These are phyloP conservation scores for Ceratobasidium sp. DNA, from an alignment of 1,284 basidiomycete genomes.

Conservation along the genomic window DNA sequence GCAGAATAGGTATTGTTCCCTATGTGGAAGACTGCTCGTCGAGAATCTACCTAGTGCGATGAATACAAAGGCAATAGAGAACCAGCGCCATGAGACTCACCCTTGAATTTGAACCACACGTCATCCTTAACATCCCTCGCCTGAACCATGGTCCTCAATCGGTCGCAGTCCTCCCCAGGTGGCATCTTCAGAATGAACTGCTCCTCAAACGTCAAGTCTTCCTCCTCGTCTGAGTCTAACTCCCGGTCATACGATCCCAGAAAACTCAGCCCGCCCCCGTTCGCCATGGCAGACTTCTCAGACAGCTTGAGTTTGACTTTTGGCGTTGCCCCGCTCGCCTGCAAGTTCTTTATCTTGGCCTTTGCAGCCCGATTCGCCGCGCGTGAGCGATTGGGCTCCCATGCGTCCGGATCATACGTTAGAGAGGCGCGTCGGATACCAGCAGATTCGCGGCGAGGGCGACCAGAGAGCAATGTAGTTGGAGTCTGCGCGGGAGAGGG, in stretches of 20 bases:
- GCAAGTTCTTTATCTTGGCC: slow-evolving; percentile 50
- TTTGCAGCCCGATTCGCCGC: slow-evolving; percentile 50
- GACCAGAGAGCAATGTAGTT: slow-evolving; percentile 40
- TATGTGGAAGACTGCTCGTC: slow-evolving; percentile 91
- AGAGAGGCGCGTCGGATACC: slow-evolving; percentile 41
- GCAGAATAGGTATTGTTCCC: slow-evolving; percentile 86
- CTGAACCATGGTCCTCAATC: slow-evolving; percentile 83
- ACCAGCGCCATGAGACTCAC: slow-evolving; percentile 60
- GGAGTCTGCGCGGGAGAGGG: slow-evolving; percentile 39
- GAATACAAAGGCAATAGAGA: neutral
- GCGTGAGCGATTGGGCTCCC: slow-evolving; percentile 41
- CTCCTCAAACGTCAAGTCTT: slow-evolving; percentile 91
- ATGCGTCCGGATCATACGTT: slow-evolving; percentile 41
- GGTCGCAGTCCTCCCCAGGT: slow-evolving; percentile 83
- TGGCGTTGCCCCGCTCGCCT: slow-evolving; percentile 61
- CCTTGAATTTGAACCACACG: slow-evolving; percentile 99
- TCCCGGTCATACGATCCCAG: slow-evolving; percentile 92
- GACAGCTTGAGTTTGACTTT: slow-evolving; percentile 87
- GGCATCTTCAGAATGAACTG: slow-evolving; percentile 96
- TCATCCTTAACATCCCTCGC: slow-evolving; percentile 84
- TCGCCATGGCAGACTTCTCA: slow-evolving; percentile 76
- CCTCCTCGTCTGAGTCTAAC: slow-evolving; percentile 93
- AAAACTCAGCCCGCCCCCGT: slow-evolving; percentile 84
- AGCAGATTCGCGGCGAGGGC: slow-evolving; percentile 42
- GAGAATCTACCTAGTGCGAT: slow-evolving; percentile 74